phyloP scores from a whole-genome alignment of 495 filamentous ascomycete species.

The Bombardia bombarda region DNA sequence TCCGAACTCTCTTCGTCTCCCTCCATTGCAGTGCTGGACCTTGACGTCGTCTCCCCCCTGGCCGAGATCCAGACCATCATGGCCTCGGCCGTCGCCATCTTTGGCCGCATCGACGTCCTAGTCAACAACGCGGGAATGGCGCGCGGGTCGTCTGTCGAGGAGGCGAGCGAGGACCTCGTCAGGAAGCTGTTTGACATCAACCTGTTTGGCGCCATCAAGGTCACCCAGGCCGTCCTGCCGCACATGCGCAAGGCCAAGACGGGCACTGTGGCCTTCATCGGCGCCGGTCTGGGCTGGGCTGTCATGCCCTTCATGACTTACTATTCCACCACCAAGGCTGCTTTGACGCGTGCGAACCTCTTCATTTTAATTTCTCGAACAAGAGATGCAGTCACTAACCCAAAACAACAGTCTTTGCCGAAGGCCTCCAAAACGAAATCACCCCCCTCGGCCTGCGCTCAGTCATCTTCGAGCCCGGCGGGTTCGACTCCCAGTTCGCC shows the following conservation, averaged over 20 bases:
- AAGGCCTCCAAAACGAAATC: slow-evolving; percentile 14
- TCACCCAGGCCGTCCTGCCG: slow-evolving; percentile 37
- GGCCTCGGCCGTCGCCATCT: slow-evolving; percentile 21
- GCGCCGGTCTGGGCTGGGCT: slow-evolving; percentile 15
- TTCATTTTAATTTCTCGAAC: background rate
- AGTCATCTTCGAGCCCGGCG: slow-evolving; percentile 16
- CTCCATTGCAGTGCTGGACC: slow-evolving; percentile 25
- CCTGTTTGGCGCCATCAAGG: slow-evolving; percentile 38
- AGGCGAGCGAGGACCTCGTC: slow-evolving; percentile 29
- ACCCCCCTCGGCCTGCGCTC: slow-evolving; percentile 7
- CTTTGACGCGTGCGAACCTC: slow-evolving; percentile 9
- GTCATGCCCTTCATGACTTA: slow-evolving; percentile 3
- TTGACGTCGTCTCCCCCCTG: slow-evolving; percentile 39
- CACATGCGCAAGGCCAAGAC: slow-evolving; percentile 36
- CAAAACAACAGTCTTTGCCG: slow-evolving; percentile 10
- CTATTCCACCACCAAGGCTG: slow-evolving; percentile 14
- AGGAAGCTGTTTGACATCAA: slow-evolving; percentile 38
- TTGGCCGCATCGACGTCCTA: slow-evolving; percentile 42
- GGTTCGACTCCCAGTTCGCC: slow-evolving; percentile 9
- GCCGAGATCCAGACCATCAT: slow-evolving; percentile 30
- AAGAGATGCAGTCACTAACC: background rate
- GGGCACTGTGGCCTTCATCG: slow-evolving; percentile 32
- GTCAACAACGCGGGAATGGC: slow-evolving; percentile 51
- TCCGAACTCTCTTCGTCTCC: slow-evolving; percentile 32
- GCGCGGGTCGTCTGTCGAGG: slow-evolving; percentile 36